Evolutionary conservation across 2,329 filamentous ascomycete genomes (phyloP).

Genomic region (Fusarium sp.): DNA sequence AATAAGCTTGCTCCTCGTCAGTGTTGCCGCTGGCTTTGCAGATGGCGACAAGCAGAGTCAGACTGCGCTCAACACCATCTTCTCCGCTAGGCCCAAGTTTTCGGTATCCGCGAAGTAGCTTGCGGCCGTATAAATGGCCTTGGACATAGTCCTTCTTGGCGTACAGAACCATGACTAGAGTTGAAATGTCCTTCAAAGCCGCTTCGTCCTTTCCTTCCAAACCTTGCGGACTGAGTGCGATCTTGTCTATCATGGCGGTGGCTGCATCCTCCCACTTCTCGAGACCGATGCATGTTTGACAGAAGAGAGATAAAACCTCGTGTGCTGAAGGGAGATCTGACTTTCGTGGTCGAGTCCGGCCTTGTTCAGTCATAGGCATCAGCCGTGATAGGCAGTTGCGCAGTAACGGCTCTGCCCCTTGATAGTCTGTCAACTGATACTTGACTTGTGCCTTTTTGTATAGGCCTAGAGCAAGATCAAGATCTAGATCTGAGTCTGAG

Average conservation of each 20-base stretch:
- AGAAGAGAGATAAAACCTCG: neutral
- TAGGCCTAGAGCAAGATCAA: neutral
- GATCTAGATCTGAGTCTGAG: neutral
- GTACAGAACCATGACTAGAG: neutral
- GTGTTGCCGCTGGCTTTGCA: slow-evolving; percentile 1
- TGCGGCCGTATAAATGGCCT: neutral
- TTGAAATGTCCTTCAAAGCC: neutral
- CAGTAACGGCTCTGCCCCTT: neutral
- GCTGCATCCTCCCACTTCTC: neutral
- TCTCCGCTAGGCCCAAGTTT: neutral
- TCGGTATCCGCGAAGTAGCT: neutral
- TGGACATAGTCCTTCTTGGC: neutral
- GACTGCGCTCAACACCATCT: neutral
- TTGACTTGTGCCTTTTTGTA: neutral
- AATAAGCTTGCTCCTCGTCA: slow-evolving; percentile 6
- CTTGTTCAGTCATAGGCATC: neutral
- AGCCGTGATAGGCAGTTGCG: neutral
- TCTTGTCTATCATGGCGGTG: slow-evolving; percentile 1
- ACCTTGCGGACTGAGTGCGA: neutral
- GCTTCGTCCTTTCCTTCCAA: neutral
- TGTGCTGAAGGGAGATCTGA: neutral
- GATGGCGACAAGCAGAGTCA: slow-evolving; percentile 4
- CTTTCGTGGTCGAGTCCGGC: neutral
- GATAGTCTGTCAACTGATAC: neutral
- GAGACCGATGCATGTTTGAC: neutral